phyloP scores from a whole-genome alignment of 805 yeast genomes.

The Wickerhamiella spandovensis region DNA sequence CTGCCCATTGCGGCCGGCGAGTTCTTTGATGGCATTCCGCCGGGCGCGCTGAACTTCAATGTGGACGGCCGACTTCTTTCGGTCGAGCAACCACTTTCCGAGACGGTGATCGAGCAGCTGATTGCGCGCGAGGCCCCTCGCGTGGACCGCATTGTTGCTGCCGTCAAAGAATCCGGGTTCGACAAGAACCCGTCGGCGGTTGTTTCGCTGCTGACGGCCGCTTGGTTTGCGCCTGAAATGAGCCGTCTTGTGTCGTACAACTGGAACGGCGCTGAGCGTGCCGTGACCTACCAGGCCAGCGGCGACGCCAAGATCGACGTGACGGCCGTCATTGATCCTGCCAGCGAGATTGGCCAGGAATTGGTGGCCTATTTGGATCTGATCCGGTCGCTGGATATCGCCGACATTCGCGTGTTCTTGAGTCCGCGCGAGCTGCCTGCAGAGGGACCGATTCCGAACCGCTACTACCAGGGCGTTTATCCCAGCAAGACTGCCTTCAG shows the following conservation, averaged over 20 bases:
- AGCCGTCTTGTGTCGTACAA: not conserved
- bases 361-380: conserved; percentile 31
- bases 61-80: conserved; percentile 14
- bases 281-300: conserved; percentile 4
- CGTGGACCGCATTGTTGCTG: conserved; percentile 4
- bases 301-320: conserved; percentile 37
- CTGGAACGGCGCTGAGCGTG: not conserved
- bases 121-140: conserved; percentile 12
- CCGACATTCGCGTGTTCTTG: conserved; percentile 39
- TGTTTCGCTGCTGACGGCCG: not conserved
- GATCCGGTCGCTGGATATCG: conserved; percentile 25
- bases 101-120: conserved; percentile 4
- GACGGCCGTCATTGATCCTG: conserved; percentile 55
- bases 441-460: conserved; percentile 9
- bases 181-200: not conserved
- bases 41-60: conserved; percentile 1
- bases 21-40: not conserved
- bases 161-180: not conserved
- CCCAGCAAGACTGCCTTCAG: conserved; percentile 25
- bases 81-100: not conserved
- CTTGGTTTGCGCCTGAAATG: conserved; percentile 1
- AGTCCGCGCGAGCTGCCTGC: conserved; percentile 35
- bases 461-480: conserved; percentile 9
- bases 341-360: conserved; percentile 54
- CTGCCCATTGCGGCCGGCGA: not conserved